Evolutionary conservation across 2,329 filamentous ascomycete genomes (phyloP), one percentile per base, ranked within the genome.

Genomic region (Parastagonospora nodorum): DNA sequence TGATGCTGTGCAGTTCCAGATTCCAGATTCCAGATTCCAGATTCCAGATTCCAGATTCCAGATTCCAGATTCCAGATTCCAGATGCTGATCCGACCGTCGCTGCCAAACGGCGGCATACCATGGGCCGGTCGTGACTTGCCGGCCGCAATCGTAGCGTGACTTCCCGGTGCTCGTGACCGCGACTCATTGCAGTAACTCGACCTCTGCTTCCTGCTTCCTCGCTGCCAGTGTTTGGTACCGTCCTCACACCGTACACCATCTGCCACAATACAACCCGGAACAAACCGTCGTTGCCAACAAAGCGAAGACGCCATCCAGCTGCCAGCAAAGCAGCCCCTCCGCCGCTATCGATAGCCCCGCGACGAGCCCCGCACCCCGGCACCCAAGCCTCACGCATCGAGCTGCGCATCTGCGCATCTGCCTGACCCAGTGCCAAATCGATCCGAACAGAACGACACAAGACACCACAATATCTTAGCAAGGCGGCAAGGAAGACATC

Each of bases 341-440:
- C 50, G 51, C 57, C 51, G 50, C 51, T 65, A 64, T 66, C 67
- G 58, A 67, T 66, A 67, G 53, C 61, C 64, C 59, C 60, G 55
- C 66, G 50, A 60, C 51, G 45, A 42, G 19, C 19, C 37, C 46
- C 46, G 45, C 45, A 48, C 42, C 9, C 45, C 33, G 24, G 33
- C 30, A 42, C n/a, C 33, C 19, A 4, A 12, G 11, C 15, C 15
- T 39, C 37, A 12, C n/a, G 24, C 38, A 27, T 36, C 39, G 31
- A 43, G 38, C 41, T 35, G n/a, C 55, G 36, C 15, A 33, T 29
- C 41, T 35, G n/a, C 55, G 36, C 15, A 33, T 29, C 38, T 30
- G 31, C 45, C 33, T 27, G 28, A 15, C 27, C 7, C 31, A 14
- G 8, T 11, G 16, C 7, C 40, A n/a, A 10, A 36, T 29, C 15